A percentile compares a stretch with the other conserved stretches of the same genome.
These are phyloP conservation scores for Fusarium hainanense DNA, from an alignment of 2,329 filamentous ascomycete species.

Conservation along the genomic window DNA sequence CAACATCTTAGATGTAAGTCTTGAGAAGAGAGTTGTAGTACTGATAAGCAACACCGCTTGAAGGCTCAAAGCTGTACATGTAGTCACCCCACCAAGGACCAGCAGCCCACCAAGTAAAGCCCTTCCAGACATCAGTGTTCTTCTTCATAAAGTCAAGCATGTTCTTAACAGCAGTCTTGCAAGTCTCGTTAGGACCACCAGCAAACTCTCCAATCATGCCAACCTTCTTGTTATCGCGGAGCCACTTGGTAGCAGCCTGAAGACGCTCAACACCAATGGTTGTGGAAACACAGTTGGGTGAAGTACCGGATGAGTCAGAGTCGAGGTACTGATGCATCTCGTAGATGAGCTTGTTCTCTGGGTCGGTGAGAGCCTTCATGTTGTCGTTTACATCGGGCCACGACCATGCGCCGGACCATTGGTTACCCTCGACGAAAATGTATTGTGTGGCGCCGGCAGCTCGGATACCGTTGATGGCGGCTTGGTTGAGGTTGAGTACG, in stretches of 20 bases:
- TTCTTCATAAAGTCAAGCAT: conserved; percentile 64
- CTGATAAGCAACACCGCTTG: conserved; percentile 56
- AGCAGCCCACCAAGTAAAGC: conserved; percentile 67
- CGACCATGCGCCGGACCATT: conserved; percentile 64
- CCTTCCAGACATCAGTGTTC: conserved; percentile 69
- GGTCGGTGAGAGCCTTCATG: conserved; percentile 58
- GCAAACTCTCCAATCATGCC: conserved; percentile 68
- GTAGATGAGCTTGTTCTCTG: conserved; percentile 63
- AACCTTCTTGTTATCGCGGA: conserved; percentile 64
- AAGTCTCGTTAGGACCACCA: conserved; percentile 63
- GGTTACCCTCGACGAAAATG: conserved; percentile 68
- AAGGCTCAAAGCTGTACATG: conserved; percentile 61
- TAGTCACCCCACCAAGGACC: conserved; percentile 70
- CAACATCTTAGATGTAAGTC: conserved; percentile 23
- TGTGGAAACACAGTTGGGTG: conserved; percentile 58
- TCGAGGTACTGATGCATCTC: conserved; percentile 72
- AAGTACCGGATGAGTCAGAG: conserved; percentile 64
- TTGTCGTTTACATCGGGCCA: conserved; percentile 56
- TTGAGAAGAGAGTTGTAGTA: conserved; percentile 46
- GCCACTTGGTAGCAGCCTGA: conserved; percentile 63
- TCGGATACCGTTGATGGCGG: conserved; percentile 71
- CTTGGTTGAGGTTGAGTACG: conserved; percentile 71
- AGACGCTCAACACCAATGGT: conserved; percentile 63
- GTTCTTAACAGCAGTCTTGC: conserved; percentile 63
- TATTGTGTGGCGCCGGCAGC: conserved; percentile 68